Percentiles rank a stretch among this genome's conserved stretches.
phyloP scores from a whole-genome alignment of 1,284 basidiomycete genomes.

The Naganishia cerealis region DNA sequence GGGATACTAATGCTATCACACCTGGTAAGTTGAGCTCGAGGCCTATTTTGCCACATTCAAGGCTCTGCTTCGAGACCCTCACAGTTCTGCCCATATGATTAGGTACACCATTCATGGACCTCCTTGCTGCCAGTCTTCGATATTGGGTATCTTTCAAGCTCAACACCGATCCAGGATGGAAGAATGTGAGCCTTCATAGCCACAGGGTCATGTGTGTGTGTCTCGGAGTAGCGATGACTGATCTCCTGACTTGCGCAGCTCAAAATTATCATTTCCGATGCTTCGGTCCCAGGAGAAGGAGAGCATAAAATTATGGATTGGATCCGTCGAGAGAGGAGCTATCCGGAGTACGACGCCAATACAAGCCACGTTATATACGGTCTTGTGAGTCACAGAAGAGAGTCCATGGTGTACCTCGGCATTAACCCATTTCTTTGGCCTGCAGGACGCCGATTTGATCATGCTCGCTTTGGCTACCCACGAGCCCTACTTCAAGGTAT shows the following conservation, averaged over 20 bases:
- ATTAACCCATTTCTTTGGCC: slow-evolving; percentile 15
- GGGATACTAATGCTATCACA: slow-evolving; percentile 99
- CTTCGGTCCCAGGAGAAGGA: slow-evolving; percentile 71
- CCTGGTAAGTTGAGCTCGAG: slow-evolving; percentile 71
- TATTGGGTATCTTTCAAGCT: slow-evolving; percentile 98
- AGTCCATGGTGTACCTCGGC: not conserved
- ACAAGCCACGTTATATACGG: slow-evolving; percentile 97
- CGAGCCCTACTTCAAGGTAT: slow-evolving; percentile 93
- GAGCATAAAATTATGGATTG: slow-evolving; percentile 99
- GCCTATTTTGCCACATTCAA: not conserved
- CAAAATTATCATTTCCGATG: slow-evolving; percentile 95
- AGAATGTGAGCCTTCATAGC: slow-evolving; percentile 62
- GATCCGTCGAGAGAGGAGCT: slow-evolving; percentile 84
- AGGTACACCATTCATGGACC: slow-evolving; percentile 94
- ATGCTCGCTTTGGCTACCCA: slow-evolving; percentile 98
- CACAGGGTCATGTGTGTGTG: not conserved
- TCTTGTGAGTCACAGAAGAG: slow-evolving; percentile 61
- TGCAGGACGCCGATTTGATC: slow-evolving; percentile 94
- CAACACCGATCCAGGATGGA: slow-evolving; percentile 94
- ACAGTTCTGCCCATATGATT: slow-evolving; percentile 72
- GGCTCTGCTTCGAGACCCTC: not conserved
- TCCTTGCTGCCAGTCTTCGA: slow-evolving; percentile 80
- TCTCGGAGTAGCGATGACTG: slow-evolving; percentile 27
- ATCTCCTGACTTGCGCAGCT: slow-evolving; percentile 59
- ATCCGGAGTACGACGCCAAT: slow-evolving; percentile 88